These are phyloP conservation scores for Candida silvicultrix DNA, from an alignment of 805 yeast species.

Conservation along the genomic window DNA sequence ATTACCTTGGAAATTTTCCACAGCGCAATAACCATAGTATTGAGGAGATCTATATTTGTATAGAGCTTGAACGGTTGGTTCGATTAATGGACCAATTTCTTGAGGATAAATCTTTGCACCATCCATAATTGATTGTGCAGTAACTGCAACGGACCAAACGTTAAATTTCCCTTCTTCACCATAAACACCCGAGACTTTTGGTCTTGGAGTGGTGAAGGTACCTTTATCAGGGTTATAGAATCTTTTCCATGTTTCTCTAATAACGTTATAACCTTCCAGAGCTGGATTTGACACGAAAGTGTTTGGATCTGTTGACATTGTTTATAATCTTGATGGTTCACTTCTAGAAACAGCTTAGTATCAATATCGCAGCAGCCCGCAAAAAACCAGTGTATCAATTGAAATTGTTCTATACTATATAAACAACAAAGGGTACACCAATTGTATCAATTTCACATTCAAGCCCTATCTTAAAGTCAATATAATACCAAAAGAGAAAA, in stretches of 20 bases:
- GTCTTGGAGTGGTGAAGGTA: slow-evolving; percentile 19
- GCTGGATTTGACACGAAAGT: slow-evolving; percentile 14
- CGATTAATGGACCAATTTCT: slow-evolving; percentile 46
- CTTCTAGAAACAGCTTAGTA: not conserved
- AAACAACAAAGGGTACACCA: too few relatives aligned
- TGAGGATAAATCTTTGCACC: slow-evolving; percentile 46
- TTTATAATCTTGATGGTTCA: not conserved
- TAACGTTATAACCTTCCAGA: slow-evolving; percentile 20
- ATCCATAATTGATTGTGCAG: slow-evolving; percentile 61
- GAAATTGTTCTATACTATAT: too few relatives aligned
- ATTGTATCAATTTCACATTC: not conserved
- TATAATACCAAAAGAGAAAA: too few relatives aligned
- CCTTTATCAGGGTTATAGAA: slow-evolving; percentile 18
- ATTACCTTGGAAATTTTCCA: slow-evolving; percentile 52
- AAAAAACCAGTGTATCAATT: too few relatives aligned
- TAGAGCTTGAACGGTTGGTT: slow-evolving; percentile 43
- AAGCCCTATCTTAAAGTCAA: too few relatives aligned
- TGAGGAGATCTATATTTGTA: slow-evolving; percentile 44
- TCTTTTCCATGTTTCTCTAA: slow-evolving; percentile 13
- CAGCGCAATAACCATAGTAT: slow-evolving; percentile 57
- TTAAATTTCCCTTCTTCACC: slow-evolving; percentile 50
- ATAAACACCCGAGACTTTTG: slow-evolving; percentile 32
- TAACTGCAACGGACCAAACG: slow-evolving; percentile 66
- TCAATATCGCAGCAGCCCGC: too few relatives aligned
- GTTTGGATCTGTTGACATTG: not conserved